Base-by-base conservation (phyloP, 176 grass and related monocot species). In the Guadua angustifolia region DNA sequence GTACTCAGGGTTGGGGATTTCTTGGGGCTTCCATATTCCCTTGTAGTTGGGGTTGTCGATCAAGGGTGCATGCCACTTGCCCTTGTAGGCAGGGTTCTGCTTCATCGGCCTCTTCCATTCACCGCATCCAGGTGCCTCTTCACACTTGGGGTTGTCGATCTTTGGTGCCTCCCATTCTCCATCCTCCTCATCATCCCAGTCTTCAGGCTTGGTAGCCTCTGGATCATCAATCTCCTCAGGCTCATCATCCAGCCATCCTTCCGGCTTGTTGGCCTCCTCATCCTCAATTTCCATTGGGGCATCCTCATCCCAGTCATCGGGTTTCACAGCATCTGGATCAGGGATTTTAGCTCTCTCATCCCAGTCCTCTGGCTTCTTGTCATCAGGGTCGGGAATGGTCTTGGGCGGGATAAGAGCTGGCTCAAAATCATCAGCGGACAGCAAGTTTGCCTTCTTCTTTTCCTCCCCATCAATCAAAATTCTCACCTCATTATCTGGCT, bases 111-210 rank as follows among this genome's bases (percentile, higher is more conserved):
- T 94, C 91, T 92, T 99, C 96, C 96, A 99, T 79, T 99, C 96
- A 52, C 96, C 93, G 79, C 96, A 99, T 25, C 96, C 96, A 77
- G 96, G 93, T 57, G 88, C 88, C 85, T 80, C 91, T 87, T 99
- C 93, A 22, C 96, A 99, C 81, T 91, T 99, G 39, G 96, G 96
- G 78, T 99, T 99, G 61, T 99, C 93, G 14, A 95, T 93, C 82
- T 95, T 99, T 5, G 88, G 89, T 71, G 91, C 89, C 35, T 99
- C 96, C 96, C 96, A 99, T 79, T 89, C 88, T 7, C 96, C 96
- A 94, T 99, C 96, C 83, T 99, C 96, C 78, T 99, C 96, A 64
- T 99, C 96, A 61, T 99, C 96, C 96, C 96, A 99, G 35, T 99
- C 96, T 81, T 99, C 93, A 21, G 96, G 96, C 85, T 99, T 95